A percentile compares a stretch with the other conserved stretches of the same genome.
Conservation (phyloP, 2,329 filamentous ascomycete genomes). For the Fusarium pseudocircinatum region DNA sequence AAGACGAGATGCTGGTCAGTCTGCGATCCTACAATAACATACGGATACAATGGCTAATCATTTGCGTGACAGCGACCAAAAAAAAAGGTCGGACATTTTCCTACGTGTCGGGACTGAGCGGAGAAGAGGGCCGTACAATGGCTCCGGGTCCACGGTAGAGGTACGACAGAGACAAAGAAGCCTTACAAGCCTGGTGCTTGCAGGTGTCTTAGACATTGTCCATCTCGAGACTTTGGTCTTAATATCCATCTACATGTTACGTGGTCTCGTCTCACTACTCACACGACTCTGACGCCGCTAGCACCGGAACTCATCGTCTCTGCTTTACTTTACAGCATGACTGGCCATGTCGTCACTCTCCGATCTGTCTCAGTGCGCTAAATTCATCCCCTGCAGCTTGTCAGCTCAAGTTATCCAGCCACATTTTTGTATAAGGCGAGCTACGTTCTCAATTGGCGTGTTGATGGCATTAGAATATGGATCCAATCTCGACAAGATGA, state of each 20-base stretch:
- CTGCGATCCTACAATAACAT: slow-evolving; percentile 27
- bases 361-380: slow-evolving; percentile 18
- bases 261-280: neutral
- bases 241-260: neutral
- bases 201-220: slow-evolving; percentile 23
- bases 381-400: slow-evolving; percentile 27
- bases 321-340: slow-evolving; percentile 1
- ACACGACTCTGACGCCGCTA: slow-evolving; percentile 11
- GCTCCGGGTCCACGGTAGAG: slow-evolving; percentile 22
- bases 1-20: slow-evolving; percentile 14
- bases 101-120: slow-evolving; percentile 3
- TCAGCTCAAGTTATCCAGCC: slow-evolving; percentile 24
- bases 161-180: slow-evolving; percentile 15
- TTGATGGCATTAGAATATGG: slow-evolving; percentile 10
- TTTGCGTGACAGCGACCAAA: slow-evolving; percentile 5
- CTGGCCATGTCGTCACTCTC: slow-evolving; percentile 27
- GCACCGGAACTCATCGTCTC: slow-evolving; percentile 13
- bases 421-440: slow-evolving; percentile 19
- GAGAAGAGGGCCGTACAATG: slow-evolving; percentile 8
- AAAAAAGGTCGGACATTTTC: slow-evolving; percentile 33
- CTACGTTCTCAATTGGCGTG: slow-evolving; percentile 19
- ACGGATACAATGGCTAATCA: neutral
- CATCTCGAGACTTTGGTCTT: neutral
- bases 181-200: neutral
- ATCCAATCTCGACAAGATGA: slow-evolving; percentile 6